A percentile compares a stretch with the other conserved stretches of the same genome.
Evolutionary conservation across 768 basidiomycete genomes (phyloP).

Genomic region (Collybiopsis luxurians): DNA sequence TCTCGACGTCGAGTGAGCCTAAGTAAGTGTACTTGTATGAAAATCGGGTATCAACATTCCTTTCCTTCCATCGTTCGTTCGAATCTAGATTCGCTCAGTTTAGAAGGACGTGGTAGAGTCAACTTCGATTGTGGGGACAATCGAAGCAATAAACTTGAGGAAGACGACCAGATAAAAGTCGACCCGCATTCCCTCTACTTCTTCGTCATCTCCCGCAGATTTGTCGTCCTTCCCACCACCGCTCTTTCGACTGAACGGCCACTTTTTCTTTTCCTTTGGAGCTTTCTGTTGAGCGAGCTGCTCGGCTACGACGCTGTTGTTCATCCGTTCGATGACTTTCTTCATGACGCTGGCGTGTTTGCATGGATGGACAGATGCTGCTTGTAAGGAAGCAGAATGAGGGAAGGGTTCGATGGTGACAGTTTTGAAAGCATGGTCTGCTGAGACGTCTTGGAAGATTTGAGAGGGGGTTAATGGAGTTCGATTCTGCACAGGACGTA

Average conservation of each 20-base stretch:
- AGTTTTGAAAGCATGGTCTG: conserved; percentile 97
- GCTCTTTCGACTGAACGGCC: conserved; percentile 76
- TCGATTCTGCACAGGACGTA: conserved; percentile 59
- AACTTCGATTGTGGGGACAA: conserved; percentile 98
- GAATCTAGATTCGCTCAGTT: no score
- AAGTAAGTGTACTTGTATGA: neutral
- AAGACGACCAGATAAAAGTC: conserved; percentile 98
- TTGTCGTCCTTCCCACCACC: conserved; percentile 63
- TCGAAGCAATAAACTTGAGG: conserved; percentile 98
- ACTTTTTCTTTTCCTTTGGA: conserved; percentile 68
- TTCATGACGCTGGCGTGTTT: conserved; percentile 99
- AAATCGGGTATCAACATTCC: conserved; percentile 20
- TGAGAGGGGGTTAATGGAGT: conserved; percentile 83
- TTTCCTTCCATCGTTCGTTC: neutral
- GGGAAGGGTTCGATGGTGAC: conserved; percentile 99
- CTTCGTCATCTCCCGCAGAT: conserved; percentile 54
- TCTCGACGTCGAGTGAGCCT: neutral
- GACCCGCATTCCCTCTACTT: conserved; percentile 88
- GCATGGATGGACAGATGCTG: conserved; percentile 96
- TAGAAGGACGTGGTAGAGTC: conserved; percentile 83
- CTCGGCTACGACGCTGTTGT: conserved; percentile 79
- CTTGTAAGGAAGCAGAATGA: conserved; percentile 81
- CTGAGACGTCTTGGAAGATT: conserved; percentile 96
- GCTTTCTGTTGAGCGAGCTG: conserved; percentile 69
- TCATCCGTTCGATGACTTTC: conserved; percentile 99